Percentiles rank a stretch among this genome's conserved stretches.
Evolutionary conservation across 306 rosid species (phyloP).

Genomic region (Vigna hirtella): DNA sequence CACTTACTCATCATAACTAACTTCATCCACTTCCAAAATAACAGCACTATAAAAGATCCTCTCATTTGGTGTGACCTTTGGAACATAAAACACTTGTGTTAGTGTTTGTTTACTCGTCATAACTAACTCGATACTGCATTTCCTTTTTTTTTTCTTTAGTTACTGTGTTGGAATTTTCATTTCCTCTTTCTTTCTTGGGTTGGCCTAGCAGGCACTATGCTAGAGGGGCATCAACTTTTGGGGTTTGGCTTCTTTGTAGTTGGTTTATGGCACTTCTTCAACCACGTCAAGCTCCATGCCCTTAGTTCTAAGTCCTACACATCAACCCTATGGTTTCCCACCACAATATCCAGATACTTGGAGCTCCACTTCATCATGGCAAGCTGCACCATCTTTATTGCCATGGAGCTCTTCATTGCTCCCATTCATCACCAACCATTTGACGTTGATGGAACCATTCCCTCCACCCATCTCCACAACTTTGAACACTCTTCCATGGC

Average conservation of each 20-base stretch:
- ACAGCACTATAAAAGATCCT: conserved; percentile 17
- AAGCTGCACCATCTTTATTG: conserved; percentile 56
- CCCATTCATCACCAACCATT: conserved; percentile 74
- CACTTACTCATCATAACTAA: neutral
- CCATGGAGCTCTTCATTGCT: conserved; percentile 78
- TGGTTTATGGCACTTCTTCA: conserved; percentile 89
- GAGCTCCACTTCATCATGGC: conserved; percentile 72
- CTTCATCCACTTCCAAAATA: conserved; percentile 20
- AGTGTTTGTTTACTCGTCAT: neutral
- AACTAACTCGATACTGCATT: neutral
- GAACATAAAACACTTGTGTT: neutral
- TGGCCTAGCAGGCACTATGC: conserved; percentile 39
- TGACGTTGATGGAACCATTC: conserved; percentile 78
- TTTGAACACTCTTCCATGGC: conserved; percentile 83
- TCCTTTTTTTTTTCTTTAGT: neutral
- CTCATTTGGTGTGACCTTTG: neutral
- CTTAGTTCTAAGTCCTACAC: conserved; percentile 49
- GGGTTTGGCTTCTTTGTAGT: conserved; percentile 70
- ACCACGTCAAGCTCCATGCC: conserved; percentile 69
- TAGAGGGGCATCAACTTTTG: conserved; percentile 69
- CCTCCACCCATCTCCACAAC: conserved; percentile 80
- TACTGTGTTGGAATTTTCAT: neutral
- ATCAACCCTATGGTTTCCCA: conserved; percentile 73
- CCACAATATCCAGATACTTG: conserved; percentile 53
- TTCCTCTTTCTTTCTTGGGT: neutral